These are phyloP conservation scores for Hyphopichia burtonii DNA, from an alignment of 1,139 yeast genomes.

Conservation along the genomic window DNA sequence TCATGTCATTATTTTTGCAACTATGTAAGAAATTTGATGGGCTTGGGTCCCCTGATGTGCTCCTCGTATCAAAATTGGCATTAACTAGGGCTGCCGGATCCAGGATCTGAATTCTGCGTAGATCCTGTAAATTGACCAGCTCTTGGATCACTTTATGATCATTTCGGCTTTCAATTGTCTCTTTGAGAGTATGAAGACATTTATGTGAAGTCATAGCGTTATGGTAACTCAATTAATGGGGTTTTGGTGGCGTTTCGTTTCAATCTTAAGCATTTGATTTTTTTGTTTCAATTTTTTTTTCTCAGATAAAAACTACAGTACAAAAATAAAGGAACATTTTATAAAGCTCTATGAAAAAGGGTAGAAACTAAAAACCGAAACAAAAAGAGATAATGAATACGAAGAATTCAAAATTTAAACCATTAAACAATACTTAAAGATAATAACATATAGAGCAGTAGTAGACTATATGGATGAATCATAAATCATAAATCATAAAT, in stretches of 20 bases:
- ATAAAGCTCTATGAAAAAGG: neutral
- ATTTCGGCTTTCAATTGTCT: neutral
- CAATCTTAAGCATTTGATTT: neutral
- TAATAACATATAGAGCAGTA: neutral
- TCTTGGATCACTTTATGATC: neutral
- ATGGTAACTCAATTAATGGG: neutral
- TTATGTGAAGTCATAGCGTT: neutral
- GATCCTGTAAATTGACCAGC: neutral
- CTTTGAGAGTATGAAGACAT: slow-evolving; percentile 1
- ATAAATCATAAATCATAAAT: neutral
- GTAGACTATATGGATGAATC: neutral
- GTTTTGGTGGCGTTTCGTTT: neutral
- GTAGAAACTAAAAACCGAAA: neutral
- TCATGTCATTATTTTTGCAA: slow-evolving; percentile 1
- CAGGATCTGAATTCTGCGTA: neutral
- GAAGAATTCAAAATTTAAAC: neutral
- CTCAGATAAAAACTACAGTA: neutral
- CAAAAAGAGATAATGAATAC: neutral
- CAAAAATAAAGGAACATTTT: neutral
- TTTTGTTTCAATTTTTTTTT: neutral
- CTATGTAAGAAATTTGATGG: neutral
- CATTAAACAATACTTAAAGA: slow-evolving; percentile 1
- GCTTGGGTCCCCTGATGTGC: neutral
- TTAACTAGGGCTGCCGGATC: neutral
- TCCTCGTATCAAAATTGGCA: neutral